These are phyloP conservation scores for Ceraceosorus bombacis DNA, from an alignment of 1,284 basidiomycete species.

Conservation along the genomic window DNA sequence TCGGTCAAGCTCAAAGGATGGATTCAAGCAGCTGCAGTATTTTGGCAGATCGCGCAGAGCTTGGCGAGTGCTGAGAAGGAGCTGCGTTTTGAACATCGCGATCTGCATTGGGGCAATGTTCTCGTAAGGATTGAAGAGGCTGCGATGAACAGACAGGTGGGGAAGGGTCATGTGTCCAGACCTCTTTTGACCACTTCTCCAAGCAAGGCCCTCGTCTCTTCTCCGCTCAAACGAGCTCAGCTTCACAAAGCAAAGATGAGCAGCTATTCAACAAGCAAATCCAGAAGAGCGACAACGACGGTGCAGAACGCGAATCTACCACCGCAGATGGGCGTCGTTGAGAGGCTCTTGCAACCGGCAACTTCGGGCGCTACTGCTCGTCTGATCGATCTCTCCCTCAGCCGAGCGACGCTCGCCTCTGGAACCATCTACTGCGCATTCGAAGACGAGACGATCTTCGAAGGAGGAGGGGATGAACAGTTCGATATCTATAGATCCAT, in stretches of 20 bases:
- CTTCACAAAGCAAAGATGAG: no score
- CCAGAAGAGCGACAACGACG: no score
- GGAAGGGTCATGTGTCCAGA: no score
- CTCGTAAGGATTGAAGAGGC: conserved; percentile 59
- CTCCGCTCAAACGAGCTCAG: no score
- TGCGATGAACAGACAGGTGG: conserved; percentile 44
- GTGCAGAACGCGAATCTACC: no score
- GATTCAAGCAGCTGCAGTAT: conserved; percentile 75
- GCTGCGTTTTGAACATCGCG: conserved; percentile 66
- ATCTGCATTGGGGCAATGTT: conserved; percentile 96
- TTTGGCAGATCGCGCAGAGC: conserved; percentile 77
- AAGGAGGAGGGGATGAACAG: conserved; percentile 82
- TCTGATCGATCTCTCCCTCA: conserved; percentile 70
- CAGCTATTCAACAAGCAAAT: no score
- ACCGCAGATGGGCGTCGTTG: no score
- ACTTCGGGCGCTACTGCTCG: no score
- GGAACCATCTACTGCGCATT: conserved; percentile 38
- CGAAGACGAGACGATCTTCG: conserved; percentile 50
- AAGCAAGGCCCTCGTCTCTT: no score
- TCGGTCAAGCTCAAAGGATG: conserved; percentile 69
- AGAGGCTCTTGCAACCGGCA: no score
- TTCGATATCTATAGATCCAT: conserved; percentile 91
- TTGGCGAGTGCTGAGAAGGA: conserved; percentile 61
- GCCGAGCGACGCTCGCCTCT: conserved; percentile 52
- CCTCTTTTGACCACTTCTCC: no score